Evolutionary conservation across 2,329 filamentous ascomycete genomes (phyloP).

Genomic region (Claviceps sp.): DNA sequence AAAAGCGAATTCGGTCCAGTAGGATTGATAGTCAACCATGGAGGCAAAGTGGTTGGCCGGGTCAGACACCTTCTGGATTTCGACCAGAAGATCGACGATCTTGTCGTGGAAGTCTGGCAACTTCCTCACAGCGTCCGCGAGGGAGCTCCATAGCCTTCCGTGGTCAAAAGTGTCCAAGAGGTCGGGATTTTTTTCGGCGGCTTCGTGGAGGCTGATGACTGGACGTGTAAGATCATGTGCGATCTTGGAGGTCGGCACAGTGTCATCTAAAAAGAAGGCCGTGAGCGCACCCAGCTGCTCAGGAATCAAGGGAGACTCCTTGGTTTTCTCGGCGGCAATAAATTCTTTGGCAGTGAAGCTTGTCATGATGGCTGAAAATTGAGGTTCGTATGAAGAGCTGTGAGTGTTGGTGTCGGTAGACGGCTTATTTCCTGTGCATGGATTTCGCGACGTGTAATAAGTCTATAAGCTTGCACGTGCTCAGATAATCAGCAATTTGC

Average conservation of each 20-base stretch:
- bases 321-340: background rate
- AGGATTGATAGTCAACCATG: background rate
- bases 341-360: background rate
- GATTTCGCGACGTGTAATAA: background rate
- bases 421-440: background rate
- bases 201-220: background rate
- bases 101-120: background rate
- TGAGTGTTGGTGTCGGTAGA: background rate
- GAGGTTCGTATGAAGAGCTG: background rate
- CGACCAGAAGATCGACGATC: background rate
- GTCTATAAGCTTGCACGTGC: background rate
- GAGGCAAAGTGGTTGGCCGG: background rate
- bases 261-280: background rate
- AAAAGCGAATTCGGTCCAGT: constrained; percentile 1
- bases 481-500: background rate
- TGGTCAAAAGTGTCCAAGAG: background rate
- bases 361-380: background rate
- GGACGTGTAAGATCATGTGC: background rate
- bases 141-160: background rate
- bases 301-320: background rate
- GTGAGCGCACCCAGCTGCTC: background rate
- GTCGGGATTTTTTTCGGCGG: background rate
- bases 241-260: background rate
- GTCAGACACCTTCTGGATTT: constrained; percentile 1
- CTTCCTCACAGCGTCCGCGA: background rate